Evolutionary conservation across 768 basidiomycete species (phyloP).

Genomic region (Lentinus brumalis): DNA sequence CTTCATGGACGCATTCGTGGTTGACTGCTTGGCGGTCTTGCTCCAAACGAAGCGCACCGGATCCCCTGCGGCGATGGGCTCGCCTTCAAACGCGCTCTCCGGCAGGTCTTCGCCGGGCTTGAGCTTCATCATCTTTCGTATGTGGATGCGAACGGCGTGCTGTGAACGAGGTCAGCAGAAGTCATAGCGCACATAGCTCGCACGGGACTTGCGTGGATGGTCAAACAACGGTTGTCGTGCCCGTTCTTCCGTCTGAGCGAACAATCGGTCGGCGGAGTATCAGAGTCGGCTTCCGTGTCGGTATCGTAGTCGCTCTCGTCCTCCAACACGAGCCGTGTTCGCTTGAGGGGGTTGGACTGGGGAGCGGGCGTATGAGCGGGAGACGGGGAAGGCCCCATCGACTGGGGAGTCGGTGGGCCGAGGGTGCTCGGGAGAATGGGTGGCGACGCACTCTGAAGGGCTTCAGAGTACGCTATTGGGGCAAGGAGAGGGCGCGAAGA

Average conservation of each 20-base stretch:
- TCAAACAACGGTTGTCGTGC: constrained; percentile 66
- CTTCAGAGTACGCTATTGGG: not conserved
- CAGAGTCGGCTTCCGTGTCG: constrained; percentile 40
- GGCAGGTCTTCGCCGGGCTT: constrained; percentile 61
- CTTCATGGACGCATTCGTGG: constrained; percentile 76
- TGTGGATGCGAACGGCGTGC: constrained; percentile 72
- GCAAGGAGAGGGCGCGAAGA: constrained; percentile 24
- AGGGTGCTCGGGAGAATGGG: not conserved
- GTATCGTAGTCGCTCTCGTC: constrained; percentile 27
- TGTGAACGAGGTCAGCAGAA: constrained; percentile 27
- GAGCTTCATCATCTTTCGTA: constrained; percentile 60
- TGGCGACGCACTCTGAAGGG: not conserved
- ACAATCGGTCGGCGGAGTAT: constrained; percentile 29
- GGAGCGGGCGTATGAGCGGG: constrained; percentile 38
- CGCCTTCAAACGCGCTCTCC: constrained; percentile 60
- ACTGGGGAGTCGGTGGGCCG: constrained; percentile 10
- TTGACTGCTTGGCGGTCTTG: constrained; percentile 73
- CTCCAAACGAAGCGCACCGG: constrained; percentile 80
- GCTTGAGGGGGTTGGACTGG: constrained; percentile 21
- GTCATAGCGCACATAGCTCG: no score
- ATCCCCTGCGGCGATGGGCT: constrained; percentile 43
- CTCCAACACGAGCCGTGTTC: constrained; percentile 42
- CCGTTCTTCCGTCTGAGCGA: constrained; percentile 53
- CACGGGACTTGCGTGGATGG: constrained; percentile 67
- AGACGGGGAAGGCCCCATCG: constrained; percentile 10